phyloP scores from a whole-genome alignment of 202 grass and related monocot genomes.

The Schoenoplectus tabernaemontani region DNA sequence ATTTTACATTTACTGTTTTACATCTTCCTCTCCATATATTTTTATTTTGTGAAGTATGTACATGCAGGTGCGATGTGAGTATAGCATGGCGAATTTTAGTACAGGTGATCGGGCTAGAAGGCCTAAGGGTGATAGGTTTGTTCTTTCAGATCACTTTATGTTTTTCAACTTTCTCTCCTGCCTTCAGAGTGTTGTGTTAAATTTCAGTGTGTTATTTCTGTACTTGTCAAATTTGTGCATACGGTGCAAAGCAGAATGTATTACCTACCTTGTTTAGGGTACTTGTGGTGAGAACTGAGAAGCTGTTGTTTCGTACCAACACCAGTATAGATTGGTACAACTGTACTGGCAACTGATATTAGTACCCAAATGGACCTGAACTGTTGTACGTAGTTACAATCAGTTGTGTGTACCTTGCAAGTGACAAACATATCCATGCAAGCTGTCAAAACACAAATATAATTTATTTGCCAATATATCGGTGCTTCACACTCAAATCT shows the following conservation, averaged over 20 bases:
- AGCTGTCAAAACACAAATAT: not conserved
- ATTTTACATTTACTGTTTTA: constrained; percentile 10
- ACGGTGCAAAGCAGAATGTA: not conserved
- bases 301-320: not conserved
- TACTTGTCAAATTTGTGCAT: not conserved
- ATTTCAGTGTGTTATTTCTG: not conserved
- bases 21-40: not conserved
- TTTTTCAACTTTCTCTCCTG: not conserved
- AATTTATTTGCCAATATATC: not conserved
- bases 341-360: not conserved
- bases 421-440: not conserved
- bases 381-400: not conserved
- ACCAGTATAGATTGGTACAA: not conserved
- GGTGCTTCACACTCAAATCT: too few relatives aligned
- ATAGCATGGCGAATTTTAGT: constrained; percentile 98
- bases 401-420: not conserved
- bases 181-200: not conserved
- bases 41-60: constrained; percentile 7
- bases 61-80: constrained; percentile 84
- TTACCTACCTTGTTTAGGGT: not conserved
- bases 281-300: not conserved
- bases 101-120: constrained; percentile 85
- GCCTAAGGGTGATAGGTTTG: constrained; percentile 77
- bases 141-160: constrained; percentile 12
- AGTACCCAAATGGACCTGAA: not conserved